phyloP scores from a whole-genome alignment of 2,329 filamentous ascomycete genomes.

The Aspergillus brunneoviolaceus region DNA sequence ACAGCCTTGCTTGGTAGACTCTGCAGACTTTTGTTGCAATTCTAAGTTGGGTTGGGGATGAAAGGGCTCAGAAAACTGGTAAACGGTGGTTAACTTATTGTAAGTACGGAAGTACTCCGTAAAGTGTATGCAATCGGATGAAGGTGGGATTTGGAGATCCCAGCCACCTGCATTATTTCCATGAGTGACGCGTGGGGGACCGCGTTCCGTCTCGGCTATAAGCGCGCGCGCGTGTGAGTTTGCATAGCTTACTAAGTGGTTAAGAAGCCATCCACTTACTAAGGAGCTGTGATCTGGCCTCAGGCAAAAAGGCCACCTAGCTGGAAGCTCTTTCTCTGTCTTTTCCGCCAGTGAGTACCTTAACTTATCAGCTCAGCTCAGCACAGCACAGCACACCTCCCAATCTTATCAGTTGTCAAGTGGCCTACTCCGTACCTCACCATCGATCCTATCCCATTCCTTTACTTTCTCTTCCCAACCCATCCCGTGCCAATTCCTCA shows the following conservation, averaged over 20 bases:
- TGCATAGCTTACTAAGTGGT: too few relatives aligned
- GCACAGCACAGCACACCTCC: too few relatives aligned
- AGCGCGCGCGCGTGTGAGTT: conserved; percentile 14
- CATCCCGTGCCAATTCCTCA: not conserved
- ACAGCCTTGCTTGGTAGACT: not conserved
- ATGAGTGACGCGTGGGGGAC: conserved; percentile 24
- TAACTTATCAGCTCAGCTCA: too few relatives aligned
- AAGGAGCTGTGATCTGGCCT: not conserved
- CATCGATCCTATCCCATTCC: not conserved
- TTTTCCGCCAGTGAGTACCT: too few relatives aligned
- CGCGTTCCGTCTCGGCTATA: not conserved
- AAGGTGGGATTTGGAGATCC: conserved; percentile 3
- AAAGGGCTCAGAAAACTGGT: not conserved
- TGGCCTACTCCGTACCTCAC: not conserved
- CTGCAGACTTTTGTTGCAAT: too few relatives aligned
- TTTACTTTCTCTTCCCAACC: not conserved
- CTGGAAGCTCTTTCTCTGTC: too few relatives aligned
- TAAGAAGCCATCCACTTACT: too few relatives aligned
- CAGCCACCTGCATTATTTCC: conserved; percentile 21
- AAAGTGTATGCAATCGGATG: not conserved
- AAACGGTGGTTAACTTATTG: too few relatives aligned
- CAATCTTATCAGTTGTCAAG: too few relatives aligned
- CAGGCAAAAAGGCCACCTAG: conserved; percentile 26
- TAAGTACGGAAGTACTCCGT: too few relatives aligned
- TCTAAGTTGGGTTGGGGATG: too few relatives aligned